Base-by-base conservation (phyloP, 148 eudicot species). In the Rhododendron henanense region DNA sequence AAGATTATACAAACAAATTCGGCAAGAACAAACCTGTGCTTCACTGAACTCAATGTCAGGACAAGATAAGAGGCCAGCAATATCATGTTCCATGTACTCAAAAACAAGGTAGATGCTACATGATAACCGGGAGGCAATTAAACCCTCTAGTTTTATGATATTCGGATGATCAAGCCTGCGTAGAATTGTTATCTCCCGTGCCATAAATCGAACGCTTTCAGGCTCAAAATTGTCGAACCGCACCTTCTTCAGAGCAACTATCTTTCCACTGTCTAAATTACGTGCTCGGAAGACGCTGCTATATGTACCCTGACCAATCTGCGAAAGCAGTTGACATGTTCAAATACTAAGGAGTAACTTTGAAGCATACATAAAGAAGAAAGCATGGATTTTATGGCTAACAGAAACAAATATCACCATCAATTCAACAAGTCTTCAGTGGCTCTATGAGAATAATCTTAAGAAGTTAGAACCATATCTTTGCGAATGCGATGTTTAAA, bases 61-160 rank as follows among this genome's bases (percentile, higher is more conserved):
- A 87, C 92, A 91, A 75, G 98, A 94, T 55, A 92, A 81, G 21
- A 96, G 94, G 57, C 98, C 98, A 6, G 95, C 82, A 79, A 96
- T 94, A 86, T 96, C 98, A 88, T 96, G 98, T 74, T 94, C 98
- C 98, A 96, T 96, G 87, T 96, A 94, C 88, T 96, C 98, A 53
- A 96, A 94, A 2, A 96, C 97, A 85, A 96, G 98, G 91, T 93
- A 94, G 78, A 96, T 90, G 93, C 94, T 93, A 87, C 94, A 94
- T 23, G 98, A 94, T 82, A 94, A 88, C 84, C 92, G 91, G 14
- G 98, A 96, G 1, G 96, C 90, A 73, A 93, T 90, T 87, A 96
- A 87, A 13, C 98, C 98, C 87, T 94, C 98, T 88, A 96, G 88
- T 88, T 96, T 94, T 83, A 96, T 93, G 78, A 96, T 86, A 85